Evolutionary conservation across 75 land plant species (phyloP).

Genomic region (Larix kaempferi): DNA sequence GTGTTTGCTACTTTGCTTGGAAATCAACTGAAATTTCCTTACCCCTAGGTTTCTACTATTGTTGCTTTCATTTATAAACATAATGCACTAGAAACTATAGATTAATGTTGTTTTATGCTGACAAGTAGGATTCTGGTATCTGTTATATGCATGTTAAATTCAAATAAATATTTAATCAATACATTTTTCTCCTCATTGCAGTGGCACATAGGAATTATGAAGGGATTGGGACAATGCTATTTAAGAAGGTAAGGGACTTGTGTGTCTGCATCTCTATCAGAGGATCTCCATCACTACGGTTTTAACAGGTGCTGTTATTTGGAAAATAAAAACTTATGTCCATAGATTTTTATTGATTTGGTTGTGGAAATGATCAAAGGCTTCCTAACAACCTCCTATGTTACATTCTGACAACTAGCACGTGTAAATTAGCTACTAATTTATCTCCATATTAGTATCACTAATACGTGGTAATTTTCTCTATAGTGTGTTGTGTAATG

Average conservation of each 20-base stretch:
- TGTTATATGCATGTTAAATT: neutral
- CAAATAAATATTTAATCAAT: neutral
- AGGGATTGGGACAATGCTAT: constrained; percentile 50
- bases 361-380: neutral
- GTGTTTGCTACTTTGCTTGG: neutral
- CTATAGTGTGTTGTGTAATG: neutral
- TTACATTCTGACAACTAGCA: neutral
- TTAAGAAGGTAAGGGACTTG: constrained; percentile 32
- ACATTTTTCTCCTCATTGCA: constrained; percentile 14
- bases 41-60: neutral
- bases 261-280: neutral
- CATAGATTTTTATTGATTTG: neutral
- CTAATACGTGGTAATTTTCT: neutral
- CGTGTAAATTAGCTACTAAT: neutral
- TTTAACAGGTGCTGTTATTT: neutral
- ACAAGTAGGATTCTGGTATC: neutral
- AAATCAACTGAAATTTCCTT: neutral
- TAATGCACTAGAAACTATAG: too few species aligned
- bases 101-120: neutral
- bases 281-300: neutral
- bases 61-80: neutral
- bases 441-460: neutral
- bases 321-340: neutral
- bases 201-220: constrained; percentile 44
- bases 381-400: too few species aligned